Evolutionary conservation across 768 basidiomycete species (phyloP), one percentile per base, ranked within the genome.

Genomic region (Lyophyllum decastes): DNA sequence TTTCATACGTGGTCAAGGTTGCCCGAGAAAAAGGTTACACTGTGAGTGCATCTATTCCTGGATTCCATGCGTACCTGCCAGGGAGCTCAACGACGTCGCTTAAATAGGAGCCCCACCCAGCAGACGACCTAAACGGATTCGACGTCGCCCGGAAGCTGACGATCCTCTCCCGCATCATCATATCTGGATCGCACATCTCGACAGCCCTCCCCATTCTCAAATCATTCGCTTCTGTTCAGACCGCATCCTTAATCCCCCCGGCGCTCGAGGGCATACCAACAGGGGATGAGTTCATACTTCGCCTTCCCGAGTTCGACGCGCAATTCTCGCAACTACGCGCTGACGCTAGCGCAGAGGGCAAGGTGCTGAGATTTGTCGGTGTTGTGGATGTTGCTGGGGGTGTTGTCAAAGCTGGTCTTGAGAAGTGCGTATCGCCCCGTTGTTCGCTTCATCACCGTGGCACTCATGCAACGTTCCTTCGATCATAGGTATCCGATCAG

Each of bases 141-240:
- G 97, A 99, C 72, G 97, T 99, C 47, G 95, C 95, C 2, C 88
- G 97, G 45, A 99, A 99, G 73, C 85, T 99, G 48, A 94, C 94
- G 52, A 99, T 99, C 74, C 83, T 99, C 55, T 88, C 94, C 0
- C 89, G 97, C 51, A 83, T 87, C 66, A 82, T 94, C 59, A 68
- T 75, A 19, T 69, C 75, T 6, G 70, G 72, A 24, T 71, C 76
- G 33, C 59, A 65, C 19, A 57, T 67, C 6, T 59, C 73, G 8
- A 69, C 73, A 0, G 71, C 79, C 1, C 74, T 82, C 0, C 77
- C 82, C 5, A 62, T 77, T 6, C 82, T 97, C 7, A 82, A 88
- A n/a, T 94, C 94, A 4, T 96, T 90, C 75, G 74, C 78, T 12
- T 90, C 89, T 35, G 92, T 99, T 25, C 74, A 82, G 26, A 98